Conservation (phyloP, 139 green algal species). For the Gonium pectorale region DNA sequence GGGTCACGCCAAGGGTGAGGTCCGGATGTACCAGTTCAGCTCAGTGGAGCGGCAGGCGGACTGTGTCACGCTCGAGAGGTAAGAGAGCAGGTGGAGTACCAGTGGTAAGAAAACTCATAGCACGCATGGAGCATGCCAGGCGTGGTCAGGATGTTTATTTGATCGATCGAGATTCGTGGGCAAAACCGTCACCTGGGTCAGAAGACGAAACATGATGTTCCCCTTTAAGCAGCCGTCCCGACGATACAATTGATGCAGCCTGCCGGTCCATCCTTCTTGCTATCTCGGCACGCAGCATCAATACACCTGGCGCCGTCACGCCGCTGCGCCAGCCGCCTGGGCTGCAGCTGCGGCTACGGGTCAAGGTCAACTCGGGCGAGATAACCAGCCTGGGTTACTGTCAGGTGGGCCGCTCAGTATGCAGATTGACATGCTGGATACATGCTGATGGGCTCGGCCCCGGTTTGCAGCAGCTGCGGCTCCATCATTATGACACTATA, state of each 20-base stretch:
- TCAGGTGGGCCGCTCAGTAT: conserved; percentile 10
- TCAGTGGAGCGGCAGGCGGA: conserved; percentile 10
- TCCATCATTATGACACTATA: too few relatives aligned
- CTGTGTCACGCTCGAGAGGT: conserved; percentile 26
- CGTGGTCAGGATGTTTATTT: too few relatives aligned
- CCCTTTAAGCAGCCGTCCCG: too few relatives aligned
- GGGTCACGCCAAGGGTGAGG: conserved; percentile 51
- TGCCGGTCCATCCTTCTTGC: not conserved
- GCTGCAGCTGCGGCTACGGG: conserved; percentile 57
- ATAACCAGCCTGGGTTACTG: conserved; percentile 51
- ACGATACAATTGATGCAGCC: too few relatives aligned
- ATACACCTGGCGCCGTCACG: not conserved
- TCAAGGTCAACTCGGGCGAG: conserved; percentile 39
- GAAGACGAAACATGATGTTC: too few relatives aligned
- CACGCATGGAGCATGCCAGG: too few relatives aligned
- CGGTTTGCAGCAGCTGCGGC: too few relatives aligned
- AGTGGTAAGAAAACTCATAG: too few relatives aligned
- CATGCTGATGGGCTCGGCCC: too few relatives aligned
- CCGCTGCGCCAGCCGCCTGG: conserved; percentile 44
- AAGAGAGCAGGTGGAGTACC: not conserved
- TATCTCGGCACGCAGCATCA: conserved; percentile 23
- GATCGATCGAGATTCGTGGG: too few relatives aligned
- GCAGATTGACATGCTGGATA: too few relatives aligned
- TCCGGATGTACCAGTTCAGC: conserved; percentile 60
- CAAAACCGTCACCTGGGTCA: too few relatives aligned